Evolutionary conservation across 139 green algal genomes (phyloP).

Genomic region (Zygnema cylindricum): DNA sequence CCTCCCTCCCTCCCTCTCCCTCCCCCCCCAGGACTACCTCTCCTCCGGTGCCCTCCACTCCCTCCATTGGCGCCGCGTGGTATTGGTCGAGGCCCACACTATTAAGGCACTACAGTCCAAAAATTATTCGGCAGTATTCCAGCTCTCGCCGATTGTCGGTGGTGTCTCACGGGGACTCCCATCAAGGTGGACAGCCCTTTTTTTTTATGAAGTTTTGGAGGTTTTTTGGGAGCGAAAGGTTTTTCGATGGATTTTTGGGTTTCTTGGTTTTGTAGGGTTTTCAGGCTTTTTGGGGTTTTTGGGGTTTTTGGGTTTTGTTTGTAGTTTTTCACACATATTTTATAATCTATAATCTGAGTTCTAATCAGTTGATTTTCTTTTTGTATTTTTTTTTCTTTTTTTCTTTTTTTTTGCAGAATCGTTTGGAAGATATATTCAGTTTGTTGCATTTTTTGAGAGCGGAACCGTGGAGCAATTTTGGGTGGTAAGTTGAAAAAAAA

Average conservation of each 20-base stretch:
- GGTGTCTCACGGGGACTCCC: constrained; percentile 92
- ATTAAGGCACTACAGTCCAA: constrained; percentile 87
- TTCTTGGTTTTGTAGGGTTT: no score
- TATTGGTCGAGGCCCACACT: constrained; percentile 92
- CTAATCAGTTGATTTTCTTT: no score
- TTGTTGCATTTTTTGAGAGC: constrained; percentile 82
- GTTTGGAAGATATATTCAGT: constrained; percentile 86
- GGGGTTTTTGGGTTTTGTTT: no score
- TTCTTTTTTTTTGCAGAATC: constrained; percentile 78
- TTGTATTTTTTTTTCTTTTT: no score
- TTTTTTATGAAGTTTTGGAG: not conserved
- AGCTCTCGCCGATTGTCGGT: constrained; percentile 66
- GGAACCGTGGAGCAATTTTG: constrained; percentile 60
- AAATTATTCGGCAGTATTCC: constrained; percentile 64
- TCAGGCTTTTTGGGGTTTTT: no score
- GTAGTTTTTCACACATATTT: no score
- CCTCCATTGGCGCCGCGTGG: constrained; percentile 68
- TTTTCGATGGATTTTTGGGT: no score
- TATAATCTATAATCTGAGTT: no score
- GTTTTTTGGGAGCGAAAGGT: no score
- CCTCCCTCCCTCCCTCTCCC: no score
- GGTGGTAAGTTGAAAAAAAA: no score
- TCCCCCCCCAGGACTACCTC: constrained; percentile 44
- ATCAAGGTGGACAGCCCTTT: constrained; percentile 73
- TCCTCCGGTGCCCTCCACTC: constrained; percentile 40